Evolutionary conservation across 805 yeast species (phyloP), one percentile per base, ranked within the genome.

Genomic region (Barnettozyma siamensis): DNA sequence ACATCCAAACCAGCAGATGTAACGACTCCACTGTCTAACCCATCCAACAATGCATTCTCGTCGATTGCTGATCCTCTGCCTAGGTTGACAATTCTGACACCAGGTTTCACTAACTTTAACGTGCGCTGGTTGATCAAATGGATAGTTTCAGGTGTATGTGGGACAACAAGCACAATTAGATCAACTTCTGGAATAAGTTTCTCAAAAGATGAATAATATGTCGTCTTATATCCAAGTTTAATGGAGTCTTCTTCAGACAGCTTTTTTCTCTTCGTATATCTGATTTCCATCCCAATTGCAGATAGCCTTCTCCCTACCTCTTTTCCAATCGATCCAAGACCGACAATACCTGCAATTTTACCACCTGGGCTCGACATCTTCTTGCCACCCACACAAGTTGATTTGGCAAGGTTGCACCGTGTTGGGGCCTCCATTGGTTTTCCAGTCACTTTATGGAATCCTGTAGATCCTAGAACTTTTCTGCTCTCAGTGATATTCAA

Each of bases 321-420:
- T 55, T 72, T 72, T 8, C 94, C 95, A 50, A 85, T 85, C 17
- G 76, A 67, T 1, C 95, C 94, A 52, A 84, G 79, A 0, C 94
- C 95, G 3, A 83, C 75, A 27, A 85, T 70, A 3, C 80, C 76
- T 1, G 70, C 88, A 19, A 65, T 65, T 53, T 76, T 80, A 17
- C 78, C 78, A 13, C 60, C 57, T 7, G 88, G 88, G 5, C 77
- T 69, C 17, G 59, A 75, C 49, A 73, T 57, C 23, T 55, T 55
- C 19, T 74, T 63, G 2, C 74, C 68, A 31, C 77, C 80, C 3
- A 77, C 59, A 16, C 55, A 51, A 17, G 71, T 70, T 15, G 74
- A 69, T 31, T 62, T 60, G 0, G 70, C 64, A 45, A 68, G 63
- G 55, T 66, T 52, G 46, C 49, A 18, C 46, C 64, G 66, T 44